phyloP scores from a whole-genome alignment of 176 grass and related monocot genomes.

The Hordeum marinum region DNA sequence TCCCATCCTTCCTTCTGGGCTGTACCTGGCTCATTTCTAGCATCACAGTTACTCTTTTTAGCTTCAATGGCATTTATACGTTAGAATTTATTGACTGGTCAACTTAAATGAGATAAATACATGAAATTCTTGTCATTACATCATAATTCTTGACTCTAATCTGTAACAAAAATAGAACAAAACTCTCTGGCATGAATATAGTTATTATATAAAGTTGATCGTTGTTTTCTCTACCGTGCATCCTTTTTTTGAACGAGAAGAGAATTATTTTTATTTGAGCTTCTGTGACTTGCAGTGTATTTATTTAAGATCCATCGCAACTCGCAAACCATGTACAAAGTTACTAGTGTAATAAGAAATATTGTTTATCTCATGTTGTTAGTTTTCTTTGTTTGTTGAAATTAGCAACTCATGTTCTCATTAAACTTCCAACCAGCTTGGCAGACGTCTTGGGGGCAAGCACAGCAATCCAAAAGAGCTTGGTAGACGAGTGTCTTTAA shows the following conservation, averaged over 20 bases:
- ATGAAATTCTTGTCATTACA: not conserved
- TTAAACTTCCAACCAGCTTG: conserved; percentile 51
- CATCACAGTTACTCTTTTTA: not conserved
- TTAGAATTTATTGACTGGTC: not conserved
- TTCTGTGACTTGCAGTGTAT: not conserved
- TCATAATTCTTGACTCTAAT: not conserved
- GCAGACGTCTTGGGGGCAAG: conserved; percentile 47
- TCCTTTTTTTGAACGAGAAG: not conserved
- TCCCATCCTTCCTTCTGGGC: not conserved
- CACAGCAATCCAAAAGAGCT: conserved; percentile 66
- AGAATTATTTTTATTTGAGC: not conserved
- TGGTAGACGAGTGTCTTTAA: conserved; percentile 49
- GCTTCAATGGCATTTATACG: not conserved
- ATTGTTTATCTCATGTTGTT: conserved; percentile 21
- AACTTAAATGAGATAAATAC: not conserved
- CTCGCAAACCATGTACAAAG: not conserved
- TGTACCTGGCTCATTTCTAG: not conserved
- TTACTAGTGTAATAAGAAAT: not conserved
- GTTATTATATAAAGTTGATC: not conserved
- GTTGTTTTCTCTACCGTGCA: not conserved
- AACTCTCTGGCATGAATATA: not conserved
- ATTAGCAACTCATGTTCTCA: conserved; percentile 12
- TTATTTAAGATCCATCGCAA: not conserved
- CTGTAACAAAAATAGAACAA: not conserved
- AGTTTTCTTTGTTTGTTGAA: conserved; percentile 16